Evolutionary conservation across 768 basidiomycete genomes (phyloP).

Genomic region (Nevesoporus exiguus): DNA sequence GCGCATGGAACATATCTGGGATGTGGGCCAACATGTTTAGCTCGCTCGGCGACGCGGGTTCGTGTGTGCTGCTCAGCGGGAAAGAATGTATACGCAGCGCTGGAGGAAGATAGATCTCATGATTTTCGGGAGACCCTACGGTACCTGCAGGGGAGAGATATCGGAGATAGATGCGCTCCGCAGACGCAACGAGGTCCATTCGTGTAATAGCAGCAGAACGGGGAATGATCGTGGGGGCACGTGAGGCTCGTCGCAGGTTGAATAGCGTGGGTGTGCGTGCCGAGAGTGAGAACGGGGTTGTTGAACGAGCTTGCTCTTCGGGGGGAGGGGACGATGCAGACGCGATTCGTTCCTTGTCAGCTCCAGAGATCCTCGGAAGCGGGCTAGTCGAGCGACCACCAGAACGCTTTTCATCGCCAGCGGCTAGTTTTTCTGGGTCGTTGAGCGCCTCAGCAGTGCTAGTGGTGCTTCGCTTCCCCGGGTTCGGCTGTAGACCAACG

Average conservation of each 20-base stretch:
- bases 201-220: conserved; percentile 89
- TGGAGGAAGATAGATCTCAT: conserved; percentile 97
- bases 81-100: conserved; percentile 89
- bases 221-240: conserved; percentile 92
- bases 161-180: conserved; percentile 93
- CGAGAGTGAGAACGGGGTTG: conserved; percentile 76
- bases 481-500: conserved; percentile 63
- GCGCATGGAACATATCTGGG: conserved; percentile 95
- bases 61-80: conserved; percentile 71
- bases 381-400: conserved; percentile 61
- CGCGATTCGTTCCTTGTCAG: conserved; percentile 37
- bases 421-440: conserved; percentile 65
- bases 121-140: conserved; percentile 80
- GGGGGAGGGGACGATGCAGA: conserved; percentile 46
- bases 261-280: conserved; percentile 76
- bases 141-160: conserved; percentile 84
- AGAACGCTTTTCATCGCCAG: conserved; percentile 42
- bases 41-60: conserved; percentile 68
- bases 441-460: conserved; percentile 71
- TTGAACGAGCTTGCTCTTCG: conserved; percentile 58
- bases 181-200: conserved; percentile 84
- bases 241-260: conserved; percentile 71
- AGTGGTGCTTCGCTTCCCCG: conserved; percentile 73
- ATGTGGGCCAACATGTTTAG: conserved; percentile 78
- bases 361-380: conserved; percentile 40